Conservation (phyloP, 2,329 filamentous ascomycete species). For the Hymenoscyphus repandus region DNA sequence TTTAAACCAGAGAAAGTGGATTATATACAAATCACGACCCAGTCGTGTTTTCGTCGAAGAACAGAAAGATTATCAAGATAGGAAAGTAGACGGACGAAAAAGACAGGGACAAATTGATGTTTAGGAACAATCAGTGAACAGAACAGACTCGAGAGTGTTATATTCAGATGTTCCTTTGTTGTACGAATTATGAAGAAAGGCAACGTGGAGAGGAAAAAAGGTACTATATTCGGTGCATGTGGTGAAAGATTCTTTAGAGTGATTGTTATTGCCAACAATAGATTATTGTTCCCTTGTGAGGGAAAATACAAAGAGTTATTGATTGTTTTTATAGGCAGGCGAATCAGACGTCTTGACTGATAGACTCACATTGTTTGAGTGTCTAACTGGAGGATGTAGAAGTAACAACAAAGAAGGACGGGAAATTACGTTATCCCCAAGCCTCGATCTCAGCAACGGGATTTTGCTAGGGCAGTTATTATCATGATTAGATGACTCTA, state of each 20-base stretch:
- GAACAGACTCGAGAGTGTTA: background rate
- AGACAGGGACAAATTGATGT: background rate
- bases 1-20: background rate
- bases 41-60: constrained; percentile 9
- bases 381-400: too few species aligned
- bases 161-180: background rate
- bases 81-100: background rate
- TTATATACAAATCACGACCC: constrained; percentile 11
- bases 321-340: too few species aligned
- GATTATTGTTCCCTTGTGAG: too few species aligned
- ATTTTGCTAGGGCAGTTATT: too few species aligned
- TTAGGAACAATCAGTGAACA: constrained; percentile 1
- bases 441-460: too few species aligned
- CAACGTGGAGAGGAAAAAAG: background rate
- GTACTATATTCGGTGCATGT: background rate
- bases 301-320: too few species aligned
- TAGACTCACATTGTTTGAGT: too few species aligned
- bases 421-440: too few species aligned
- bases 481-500: too few species aligned
- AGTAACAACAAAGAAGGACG: too few species aligned
- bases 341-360: too few species aligned
- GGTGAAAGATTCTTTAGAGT: background rate
- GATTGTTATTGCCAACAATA: too few species aligned
- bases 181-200: background rate
- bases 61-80: background rate